Percentiles rank a stretch among this genome's conserved stretches.
Conservation (phyloP, 1,284 basidiomycete genomes). For the Austroboletus niveus region DNA sequence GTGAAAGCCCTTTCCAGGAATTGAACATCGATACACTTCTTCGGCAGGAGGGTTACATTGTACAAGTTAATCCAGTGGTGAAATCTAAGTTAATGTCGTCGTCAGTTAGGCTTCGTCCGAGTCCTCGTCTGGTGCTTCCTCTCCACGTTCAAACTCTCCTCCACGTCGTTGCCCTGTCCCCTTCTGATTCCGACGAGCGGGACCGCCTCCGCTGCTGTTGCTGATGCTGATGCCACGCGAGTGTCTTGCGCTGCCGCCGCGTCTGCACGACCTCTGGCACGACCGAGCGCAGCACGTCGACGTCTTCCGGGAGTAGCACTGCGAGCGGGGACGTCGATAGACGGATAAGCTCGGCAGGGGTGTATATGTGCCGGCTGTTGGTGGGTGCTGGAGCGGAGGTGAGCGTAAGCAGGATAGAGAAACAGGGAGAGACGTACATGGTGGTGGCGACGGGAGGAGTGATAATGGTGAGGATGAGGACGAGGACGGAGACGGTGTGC, state of each 20-base stretch:
- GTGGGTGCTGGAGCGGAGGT: too few relatives aligned
- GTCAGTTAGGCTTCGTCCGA: too few relatives aligned
- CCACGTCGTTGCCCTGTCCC: constrained; percentile 17
- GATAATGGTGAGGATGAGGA: constrained; percentile 10
- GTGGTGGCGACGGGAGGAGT: background rate
- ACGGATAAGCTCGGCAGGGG: constrained; percentile 23
- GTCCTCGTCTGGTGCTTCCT: too few relatives aligned
- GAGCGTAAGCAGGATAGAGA: background rate
- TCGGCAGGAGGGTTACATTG: too few relatives aligned
- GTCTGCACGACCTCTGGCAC: constrained; percentile 29
- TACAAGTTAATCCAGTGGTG: too few relatives aligned
- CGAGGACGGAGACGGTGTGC: constrained; percentile 12
- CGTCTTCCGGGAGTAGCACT: constrained; percentile 1
- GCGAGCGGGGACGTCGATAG: constrained; percentile 25
- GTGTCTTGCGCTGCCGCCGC: constrained; percentile 26
- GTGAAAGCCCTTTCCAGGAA: too few relatives aligned
- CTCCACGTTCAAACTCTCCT: constrained; percentile 6
- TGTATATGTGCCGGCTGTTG: constrained; percentile 18
- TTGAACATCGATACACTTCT: too few relatives aligned
- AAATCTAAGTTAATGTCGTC: background rate
- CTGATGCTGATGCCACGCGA: constrained; percentile 18
- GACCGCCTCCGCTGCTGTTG: background rate
- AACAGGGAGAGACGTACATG: constrained; percentile 15
- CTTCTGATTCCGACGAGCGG: constrained; percentile 21
- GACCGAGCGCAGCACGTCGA: constrained; percentile 9